Evolutionary conservation across 2,329 filamentous ascomycete genomes (phyloP).

Genomic region (Colletotrichum tropicale): DNA sequence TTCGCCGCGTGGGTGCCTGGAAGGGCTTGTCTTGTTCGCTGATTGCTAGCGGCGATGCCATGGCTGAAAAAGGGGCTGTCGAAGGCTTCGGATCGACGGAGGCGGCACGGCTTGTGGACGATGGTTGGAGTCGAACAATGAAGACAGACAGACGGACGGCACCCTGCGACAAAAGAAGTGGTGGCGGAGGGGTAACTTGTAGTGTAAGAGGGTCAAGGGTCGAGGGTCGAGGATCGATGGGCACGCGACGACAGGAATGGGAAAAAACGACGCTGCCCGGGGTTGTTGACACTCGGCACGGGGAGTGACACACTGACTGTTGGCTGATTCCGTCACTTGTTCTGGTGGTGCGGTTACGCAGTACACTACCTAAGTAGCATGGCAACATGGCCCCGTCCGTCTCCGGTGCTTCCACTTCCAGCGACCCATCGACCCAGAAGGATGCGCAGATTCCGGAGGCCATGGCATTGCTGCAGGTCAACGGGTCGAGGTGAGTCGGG

Average conservation of each 20-base stretch:
- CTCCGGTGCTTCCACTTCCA: not conserved
- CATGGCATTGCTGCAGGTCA: not conserved
- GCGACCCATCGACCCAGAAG: not conserved
- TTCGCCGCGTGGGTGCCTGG: not conserved
- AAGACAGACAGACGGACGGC: not conserved
- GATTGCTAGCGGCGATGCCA: not conserved
- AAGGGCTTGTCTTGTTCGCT: not conserved
- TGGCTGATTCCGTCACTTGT: not conserved
- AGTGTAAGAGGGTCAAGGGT: not conserved
- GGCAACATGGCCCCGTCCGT: not conserved
- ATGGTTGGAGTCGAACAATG: not conserved
- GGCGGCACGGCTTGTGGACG: not conserved
- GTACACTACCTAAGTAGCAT: too few species aligned
- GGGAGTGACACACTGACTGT: not conserved
- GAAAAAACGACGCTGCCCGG: not conserved
- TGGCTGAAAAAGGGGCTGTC: not conserved
- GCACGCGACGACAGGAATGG: not conserved
- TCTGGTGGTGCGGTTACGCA: too few species aligned
- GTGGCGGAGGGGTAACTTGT: not conserved
- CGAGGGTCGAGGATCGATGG: too few species aligned
- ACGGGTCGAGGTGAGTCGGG: not conserved
- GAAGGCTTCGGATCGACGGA: not conserved
- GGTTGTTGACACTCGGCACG: not conserved
- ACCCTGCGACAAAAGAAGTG: not conserved
- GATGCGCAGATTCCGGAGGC: not conserved